Percentiles rank a stretch among this genome's conserved stretches.
phyloP scores from a whole-genome alignment of 208 protist genomes.

The Leishmania guyanensis region DNA sequence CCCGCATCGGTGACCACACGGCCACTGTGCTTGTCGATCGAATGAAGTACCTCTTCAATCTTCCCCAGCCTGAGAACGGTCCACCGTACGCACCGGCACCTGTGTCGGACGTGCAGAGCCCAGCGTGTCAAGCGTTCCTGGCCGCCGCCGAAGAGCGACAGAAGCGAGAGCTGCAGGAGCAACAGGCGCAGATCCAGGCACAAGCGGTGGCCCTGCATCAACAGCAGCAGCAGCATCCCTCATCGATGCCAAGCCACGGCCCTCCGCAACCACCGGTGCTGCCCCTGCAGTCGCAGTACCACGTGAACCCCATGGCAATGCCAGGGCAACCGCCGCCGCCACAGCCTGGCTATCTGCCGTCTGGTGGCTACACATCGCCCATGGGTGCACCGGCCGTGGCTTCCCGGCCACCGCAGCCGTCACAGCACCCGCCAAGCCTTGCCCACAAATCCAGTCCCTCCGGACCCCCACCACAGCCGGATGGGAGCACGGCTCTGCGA shows the following conservation, averaged over 20 bases:
- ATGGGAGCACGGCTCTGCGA: background rate
- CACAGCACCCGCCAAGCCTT: slow-evolving; percentile 8
- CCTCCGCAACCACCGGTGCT: slow-evolving; percentile 11
- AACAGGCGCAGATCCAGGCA: slow-evolving; percentile 28
- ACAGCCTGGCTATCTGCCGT: background rate
- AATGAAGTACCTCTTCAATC: slow-evolving; percentile 50
- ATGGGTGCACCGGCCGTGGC: background rate
- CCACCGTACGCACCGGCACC: slow-evolving; percentile 50
- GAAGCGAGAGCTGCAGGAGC: slow-evolving; percentile 24
- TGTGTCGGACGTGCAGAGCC: slow-evolving; percentile 57
- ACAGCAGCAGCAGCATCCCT: slow-evolving; percentile 5
- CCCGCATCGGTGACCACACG: slow-evolving; percentile 48
- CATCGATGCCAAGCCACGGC: background rate
- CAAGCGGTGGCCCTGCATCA: slow-evolving; percentile 12
- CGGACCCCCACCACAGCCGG: background rate
- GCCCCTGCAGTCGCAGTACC: slow-evolving; percentile 6
- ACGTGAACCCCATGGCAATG: slow-evolving; percentile 6
- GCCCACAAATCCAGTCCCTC: background rate
- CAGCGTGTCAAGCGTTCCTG: slow-evolving; percentile 43
- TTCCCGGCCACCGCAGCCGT: slow-evolving; percentile 11
- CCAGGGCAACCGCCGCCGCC: slow-evolving; percentile 1
- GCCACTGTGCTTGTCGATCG: slow-evolving; percentile 72
- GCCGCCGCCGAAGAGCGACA: slow-evolving; percentile 39
- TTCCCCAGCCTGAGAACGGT: slow-evolving; percentile 14
- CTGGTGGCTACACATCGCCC: slow-evolving; percentile 10